A percentile compares a stretch with the other conserved stretches of the same genome.
These are phyloP conservation scores for Phylloporus sp. DNA, from an alignment of 768 basidiomycete genomes.

Conservation along the genomic window DNA sequence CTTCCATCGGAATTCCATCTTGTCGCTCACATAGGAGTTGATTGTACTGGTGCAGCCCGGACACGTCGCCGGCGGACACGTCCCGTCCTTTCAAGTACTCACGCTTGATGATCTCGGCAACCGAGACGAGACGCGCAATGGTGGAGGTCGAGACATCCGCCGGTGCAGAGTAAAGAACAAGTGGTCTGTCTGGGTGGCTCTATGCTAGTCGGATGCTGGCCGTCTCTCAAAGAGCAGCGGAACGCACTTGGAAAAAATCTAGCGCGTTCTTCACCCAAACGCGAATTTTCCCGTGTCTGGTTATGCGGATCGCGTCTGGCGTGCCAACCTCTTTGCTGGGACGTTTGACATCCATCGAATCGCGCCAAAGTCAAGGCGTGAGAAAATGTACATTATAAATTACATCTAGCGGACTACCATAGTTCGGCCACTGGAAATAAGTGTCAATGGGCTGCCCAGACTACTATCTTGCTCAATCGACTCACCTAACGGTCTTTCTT, in stretches of 20 bases:
- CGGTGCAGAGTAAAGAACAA: constrained; percentile 60
- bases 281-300: constrained; percentile 50
- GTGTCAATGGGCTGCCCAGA: constrained; percentile 6
- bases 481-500: constrained; percentile 85
- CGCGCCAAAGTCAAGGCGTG: too few relatives aligned
- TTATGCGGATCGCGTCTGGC: constrained; percentile 45
- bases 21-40: constrained; percentile 48
- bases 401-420: constrained; percentile 45
- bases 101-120: constrained; percentile 81
- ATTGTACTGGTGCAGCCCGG: constrained; percentile 75
- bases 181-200: constrained; percentile 44
- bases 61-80: constrained; percentile 35
- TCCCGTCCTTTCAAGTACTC: constrained; percentile 60
- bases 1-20: constrained; percentile 25
- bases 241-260: constrained; percentile 47
- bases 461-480: constrained; percentile 1
- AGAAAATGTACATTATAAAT: constrained; percentile 6
- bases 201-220: constrained; percentile 21
- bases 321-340: constrained; percentile 3
- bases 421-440: constrained; percentile 48
- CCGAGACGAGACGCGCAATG: constrained; percentile 62
- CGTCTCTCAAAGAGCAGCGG: background rate
- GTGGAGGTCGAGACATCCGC: constrained; percentile 33
- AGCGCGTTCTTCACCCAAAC: constrained; percentile 50
- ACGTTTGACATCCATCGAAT: constrained; percentile 17